These are phyloP conservation scores for Pistacia integerrima DNA, from an alignment of 345 rosid genomes.

Conservation along the genomic window DNA sequence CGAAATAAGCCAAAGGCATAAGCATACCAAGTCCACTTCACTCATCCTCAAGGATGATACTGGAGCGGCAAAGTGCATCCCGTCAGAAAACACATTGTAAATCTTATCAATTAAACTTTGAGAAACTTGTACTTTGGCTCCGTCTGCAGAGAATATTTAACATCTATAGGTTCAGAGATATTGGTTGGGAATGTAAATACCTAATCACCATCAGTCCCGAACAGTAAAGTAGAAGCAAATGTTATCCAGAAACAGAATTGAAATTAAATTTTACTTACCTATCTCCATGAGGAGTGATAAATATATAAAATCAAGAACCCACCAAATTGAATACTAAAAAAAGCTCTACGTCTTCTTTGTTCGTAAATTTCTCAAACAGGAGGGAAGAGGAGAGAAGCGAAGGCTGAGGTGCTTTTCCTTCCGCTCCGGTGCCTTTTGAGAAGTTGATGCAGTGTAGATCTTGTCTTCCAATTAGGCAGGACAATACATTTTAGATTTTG, in stretches of 20 bases:
- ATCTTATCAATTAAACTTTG: constrained; percentile 40
- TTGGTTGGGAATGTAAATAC: background rate
- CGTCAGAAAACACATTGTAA: constrained; percentile 37
- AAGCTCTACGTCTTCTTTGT: background rate
- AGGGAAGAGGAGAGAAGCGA: background rate
- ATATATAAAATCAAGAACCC: background rate
- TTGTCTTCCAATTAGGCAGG: background rate
- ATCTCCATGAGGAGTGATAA: constrained; percentile 6
- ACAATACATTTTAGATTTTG: background rate
- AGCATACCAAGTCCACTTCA: constrained; percentile 63
- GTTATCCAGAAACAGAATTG: background rate
- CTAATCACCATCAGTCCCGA: constrained; percentile 9
- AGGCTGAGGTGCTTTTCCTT: background rate
- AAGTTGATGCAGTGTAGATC: background rate
- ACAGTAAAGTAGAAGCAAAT: background rate
- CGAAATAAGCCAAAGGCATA: background rate
- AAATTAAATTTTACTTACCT: constrained; percentile 7
- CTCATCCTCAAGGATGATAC: constrained; percentile 42
- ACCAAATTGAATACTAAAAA: background rate
- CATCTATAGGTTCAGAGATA: background rate
- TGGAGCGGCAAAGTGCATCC: constrained; percentile 37
- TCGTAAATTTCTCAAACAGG: background rate
- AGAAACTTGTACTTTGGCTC: constrained; percentile 15
- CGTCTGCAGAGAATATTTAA: constrained; percentile 5
- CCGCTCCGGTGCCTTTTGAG: background rate